Evolutionary conservation across 1,139 yeast genomes (phyloP).

Genomic region (Zygoascus sp.): DNA sequence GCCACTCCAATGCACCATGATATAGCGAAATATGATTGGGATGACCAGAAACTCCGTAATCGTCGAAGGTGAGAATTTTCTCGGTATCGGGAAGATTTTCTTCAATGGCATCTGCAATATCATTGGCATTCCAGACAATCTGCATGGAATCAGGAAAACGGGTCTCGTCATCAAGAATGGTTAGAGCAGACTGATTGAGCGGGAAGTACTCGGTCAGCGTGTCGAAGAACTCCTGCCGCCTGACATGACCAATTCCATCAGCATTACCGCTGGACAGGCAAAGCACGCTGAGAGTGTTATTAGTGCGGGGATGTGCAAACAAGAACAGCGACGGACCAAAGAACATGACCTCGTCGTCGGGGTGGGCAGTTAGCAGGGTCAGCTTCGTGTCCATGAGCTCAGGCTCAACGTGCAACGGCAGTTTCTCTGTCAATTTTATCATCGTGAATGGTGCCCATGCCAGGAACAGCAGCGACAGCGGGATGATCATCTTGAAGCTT

Average conservation of each 20-base stretch:
- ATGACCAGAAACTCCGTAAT: slow-evolving; percentile 76
- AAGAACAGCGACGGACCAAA: slow-evolving; percentile 70
- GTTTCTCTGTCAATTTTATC: slow-evolving; percentile 5
- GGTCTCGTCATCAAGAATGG: slow-evolving; percentile 43
- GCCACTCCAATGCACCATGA: slow-evolving; percentile 48
- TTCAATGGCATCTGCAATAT: slow-evolving; percentile 38
- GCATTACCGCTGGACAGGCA: slow-evolving; percentile 80
- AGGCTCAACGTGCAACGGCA: slow-evolving; percentile 19
- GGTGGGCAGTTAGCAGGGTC: slow-evolving; percentile 76
- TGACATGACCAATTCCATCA: slow-evolving; percentile 61
- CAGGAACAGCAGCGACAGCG: neutral
- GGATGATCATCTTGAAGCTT: neutral
- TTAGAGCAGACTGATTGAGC: slow-evolving; percentile 39
- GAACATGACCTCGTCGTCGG: slow-evolving; percentile 98
- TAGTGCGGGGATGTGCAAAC: slow-evolving; percentile 39
- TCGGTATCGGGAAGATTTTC: slow-evolving; percentile 30
- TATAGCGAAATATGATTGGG: slow-evolving; percentile 73
- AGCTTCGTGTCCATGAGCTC: slow-evolving; percentile 25
- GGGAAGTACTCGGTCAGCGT: slow-evolving; percentile 57
- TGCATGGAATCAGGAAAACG: slow-evolving; percentile 66
- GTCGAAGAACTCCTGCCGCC: slow-evolving; percentile 54
- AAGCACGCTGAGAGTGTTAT: slow-evolving; percentile 52
- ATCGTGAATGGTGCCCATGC: slow-evolving; percentile 6
- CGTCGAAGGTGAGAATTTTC: slow-evolving; percentile 77
- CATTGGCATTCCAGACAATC: slow-evolving; percentile 55